phyloP scores from a whole-genome alignment of 148 eudicot genomes.

The Heliosperma pusillum region DNA sequence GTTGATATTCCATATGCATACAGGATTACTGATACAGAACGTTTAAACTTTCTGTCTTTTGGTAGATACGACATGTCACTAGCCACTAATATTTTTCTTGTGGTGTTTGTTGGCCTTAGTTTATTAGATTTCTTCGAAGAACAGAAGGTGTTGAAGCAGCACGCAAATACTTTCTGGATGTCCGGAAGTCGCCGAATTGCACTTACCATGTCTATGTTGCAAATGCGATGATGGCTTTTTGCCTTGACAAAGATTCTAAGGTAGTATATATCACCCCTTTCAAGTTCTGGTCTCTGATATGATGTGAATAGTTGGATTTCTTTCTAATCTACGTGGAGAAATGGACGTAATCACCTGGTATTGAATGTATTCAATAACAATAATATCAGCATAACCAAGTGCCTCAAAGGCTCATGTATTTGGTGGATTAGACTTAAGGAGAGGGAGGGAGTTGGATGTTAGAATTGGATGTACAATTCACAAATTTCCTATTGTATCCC shows the following conservation, averaged over 20 bases:
- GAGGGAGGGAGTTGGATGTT: too few species aligned
- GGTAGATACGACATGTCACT: not conserved
- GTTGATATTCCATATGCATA: not conserved
- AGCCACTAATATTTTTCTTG: constrained; percentile 8
- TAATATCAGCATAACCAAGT: not conserved
- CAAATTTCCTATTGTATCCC: too few species aligned
- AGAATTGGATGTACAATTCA: too few species aligned
- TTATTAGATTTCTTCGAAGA: constrained; percentile 92
- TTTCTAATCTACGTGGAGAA: constrained; percentile 2
- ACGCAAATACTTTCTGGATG: constrained; percentile 84
- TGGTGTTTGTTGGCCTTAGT: constrained; percentile 57
- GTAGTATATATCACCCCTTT: constrained; percentile 31
- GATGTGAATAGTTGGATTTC: not conserved
- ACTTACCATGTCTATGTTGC: constrained; percentile 96
- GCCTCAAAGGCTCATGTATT: too few species aligned
- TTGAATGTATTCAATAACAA: not conserved
- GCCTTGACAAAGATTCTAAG: constrained; percentile 97
- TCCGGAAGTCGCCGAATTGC: constrained; percentile 86
- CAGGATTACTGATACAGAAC: not conserved
- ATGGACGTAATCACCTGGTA: not conserved
- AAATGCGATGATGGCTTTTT: constrained; percentile 93
- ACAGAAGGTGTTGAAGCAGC: constrained; percentile 98
- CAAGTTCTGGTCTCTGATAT: constrained; percentile 4
- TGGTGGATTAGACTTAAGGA: too few species aligned
- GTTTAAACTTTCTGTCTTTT: not conserved